Evolutionary conservation across 768 basidiomycete species (phyloP).

Genomic region (Amanita fuliginea): DNA sequence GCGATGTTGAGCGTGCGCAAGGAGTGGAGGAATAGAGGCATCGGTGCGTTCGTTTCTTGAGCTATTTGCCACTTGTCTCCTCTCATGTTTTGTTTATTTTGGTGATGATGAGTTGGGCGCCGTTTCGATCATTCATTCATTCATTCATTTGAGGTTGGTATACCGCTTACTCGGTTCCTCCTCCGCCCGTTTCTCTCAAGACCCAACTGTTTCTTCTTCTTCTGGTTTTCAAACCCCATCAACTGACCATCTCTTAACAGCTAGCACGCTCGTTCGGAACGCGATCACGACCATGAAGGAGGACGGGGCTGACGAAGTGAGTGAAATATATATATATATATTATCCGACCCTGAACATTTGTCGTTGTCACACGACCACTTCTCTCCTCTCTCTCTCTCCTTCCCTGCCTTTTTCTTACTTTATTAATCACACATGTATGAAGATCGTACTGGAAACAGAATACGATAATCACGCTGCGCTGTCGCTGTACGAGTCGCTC

Average conservation of each 20-base stretch:
- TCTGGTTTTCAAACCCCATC: neutral
- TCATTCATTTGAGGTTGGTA: too few species aligned
- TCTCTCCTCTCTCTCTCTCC: neutral
- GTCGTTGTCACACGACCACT: neutral
- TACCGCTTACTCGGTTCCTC: too few species aligned
- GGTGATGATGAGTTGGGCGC: too few species aligned
- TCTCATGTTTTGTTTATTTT: constrained; percentile 5
- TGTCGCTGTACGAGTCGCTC: constrained; percentile 82
- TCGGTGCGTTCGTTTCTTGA: constrained; percentile 82
- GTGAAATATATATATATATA: too few species aligned
- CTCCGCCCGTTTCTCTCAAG: too few species aligned
- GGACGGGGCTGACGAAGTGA: constrained; percentile 78
- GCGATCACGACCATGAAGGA: constrained; percentile 79
- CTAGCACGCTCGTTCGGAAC: constrained; percentile 73
- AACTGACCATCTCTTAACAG: constrained; percentile 25
- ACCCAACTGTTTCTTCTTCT: constrained; percentile 11
- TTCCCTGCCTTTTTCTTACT: neutral
- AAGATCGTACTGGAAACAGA: constrained; percentile 92
- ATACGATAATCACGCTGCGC: constrained; percentile 80
- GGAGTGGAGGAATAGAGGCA: constrained; percentile 79
- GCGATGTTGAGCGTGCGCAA: constrained; percentile 93
- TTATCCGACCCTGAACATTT: constrained; percentile 6
- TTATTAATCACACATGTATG: neutral
- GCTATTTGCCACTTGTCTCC: too few species aligned
- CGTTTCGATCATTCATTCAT: too few species aligned